Conservation (phyloP, 2,329 filamentous ascomycete genomes). For the Phialophora tarda region DNA sequence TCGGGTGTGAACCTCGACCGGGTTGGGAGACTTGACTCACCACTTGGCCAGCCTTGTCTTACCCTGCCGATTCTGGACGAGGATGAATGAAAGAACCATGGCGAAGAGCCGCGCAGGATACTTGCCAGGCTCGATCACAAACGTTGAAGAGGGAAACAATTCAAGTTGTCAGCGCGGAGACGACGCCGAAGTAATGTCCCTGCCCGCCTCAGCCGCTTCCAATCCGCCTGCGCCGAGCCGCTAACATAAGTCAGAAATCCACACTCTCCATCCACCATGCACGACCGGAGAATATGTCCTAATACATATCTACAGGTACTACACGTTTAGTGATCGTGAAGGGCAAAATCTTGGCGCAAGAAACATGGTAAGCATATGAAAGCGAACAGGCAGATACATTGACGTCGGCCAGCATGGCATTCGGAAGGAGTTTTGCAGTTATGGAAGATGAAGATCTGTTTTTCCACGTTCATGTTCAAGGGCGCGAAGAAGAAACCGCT, state of each 20-base stretch:
- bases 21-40: constrained; percentile 44
- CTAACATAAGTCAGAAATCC: not conserved
- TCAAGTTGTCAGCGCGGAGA: not conserved
- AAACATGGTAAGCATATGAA: not conserved
- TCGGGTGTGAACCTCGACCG: not conserved
- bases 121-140: not conserved
- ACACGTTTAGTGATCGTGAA: not conserved
- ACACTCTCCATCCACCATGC: too few species aligned
- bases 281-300: not conserved
- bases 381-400: not conserved
- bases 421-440: not conserved
- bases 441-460: not conserved
- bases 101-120: not conserved
- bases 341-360: not conserved
- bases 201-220: too few species aligned
- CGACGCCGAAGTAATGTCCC: not conserved
- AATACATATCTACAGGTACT: not conserved
- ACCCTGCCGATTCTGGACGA: constrained; percentile 92
- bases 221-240: not conserved
- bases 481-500: not conserved
- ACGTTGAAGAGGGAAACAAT: not conserved
- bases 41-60: constrained; percentile 98
- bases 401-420: not conserved
- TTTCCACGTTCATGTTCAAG: not conserved
- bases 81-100: constrained; percentile 80